Evolutionary conservation across 768 basidiomycete species (phyloP).

Genomic region (Butyriboletus loyo): DNA sequence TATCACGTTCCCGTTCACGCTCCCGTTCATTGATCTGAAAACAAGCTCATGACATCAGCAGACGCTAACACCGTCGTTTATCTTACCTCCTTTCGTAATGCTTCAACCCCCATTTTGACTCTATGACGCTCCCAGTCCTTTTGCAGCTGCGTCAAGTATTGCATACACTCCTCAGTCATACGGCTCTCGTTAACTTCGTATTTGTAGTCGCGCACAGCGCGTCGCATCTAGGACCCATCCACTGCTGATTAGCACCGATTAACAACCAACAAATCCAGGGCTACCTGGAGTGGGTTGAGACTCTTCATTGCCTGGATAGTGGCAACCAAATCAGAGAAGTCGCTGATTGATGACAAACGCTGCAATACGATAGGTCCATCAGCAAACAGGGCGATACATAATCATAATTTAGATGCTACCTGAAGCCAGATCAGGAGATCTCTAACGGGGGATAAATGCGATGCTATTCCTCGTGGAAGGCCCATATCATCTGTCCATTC

Average conservation of each 20-base stretch:
- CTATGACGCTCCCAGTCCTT: constrained; percentile 96
- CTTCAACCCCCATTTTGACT: constrained; percentile 82
- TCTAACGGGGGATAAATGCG: constrained; percentile 79
- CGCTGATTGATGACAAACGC: constrained; percentile 82
- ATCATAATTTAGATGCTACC: constrained; percentile 37
- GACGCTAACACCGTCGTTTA: not conserved
- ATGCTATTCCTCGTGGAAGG: constrained; percentile 72
- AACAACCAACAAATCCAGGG: not conserved
- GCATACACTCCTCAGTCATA: constrained; percentile 94
- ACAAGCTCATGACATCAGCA: constrained; percentile 4
- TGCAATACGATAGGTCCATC: constrained; percentile 29
- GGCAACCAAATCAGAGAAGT: constrained; percentile 84
- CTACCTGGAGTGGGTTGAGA: constrained; percentile 89
- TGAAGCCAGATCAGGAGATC: constrained; percentile 87
- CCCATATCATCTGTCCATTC: constrained; percentile 87
- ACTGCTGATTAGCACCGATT: not conserved
- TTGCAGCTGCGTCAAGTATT: constrained; percentile 92
- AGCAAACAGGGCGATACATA: constrained; percentile 1
- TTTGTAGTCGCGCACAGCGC: constrained; percentile 89
- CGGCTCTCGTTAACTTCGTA: constrained; percentile 90
- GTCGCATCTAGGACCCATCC: constrained; percentile 63
- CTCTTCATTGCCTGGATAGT: constrained; percentile 85
- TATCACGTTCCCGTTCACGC: constrained; percentile 46
- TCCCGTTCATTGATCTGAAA: constrained; percentile 64
- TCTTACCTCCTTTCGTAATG: constrained; percentile 74